Evolutionary conservation across 306 rosid genomes (phyloP), one percentile per base, ranked within the genome.

Genomic region (Canavalia gladiata): DNA sequence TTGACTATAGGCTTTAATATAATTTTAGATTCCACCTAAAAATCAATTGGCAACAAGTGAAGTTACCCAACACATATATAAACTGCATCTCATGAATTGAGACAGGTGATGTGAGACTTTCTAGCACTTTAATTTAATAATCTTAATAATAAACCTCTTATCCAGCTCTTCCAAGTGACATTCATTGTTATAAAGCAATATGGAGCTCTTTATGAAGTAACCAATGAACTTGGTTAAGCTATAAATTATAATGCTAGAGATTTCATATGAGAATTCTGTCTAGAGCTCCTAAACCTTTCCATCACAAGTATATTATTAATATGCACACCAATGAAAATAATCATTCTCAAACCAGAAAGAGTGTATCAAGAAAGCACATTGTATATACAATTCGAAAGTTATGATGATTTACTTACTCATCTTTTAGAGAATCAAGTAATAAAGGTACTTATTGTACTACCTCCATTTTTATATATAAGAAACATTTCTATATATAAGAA

Each of bases 161-260:
- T 54, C 59, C 59, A 54, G 7, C 31, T 54, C 59, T 54, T n/a
- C 31, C 31, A 55, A 55, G n/a, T 55, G 10, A 4, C 33, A 55
- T 55, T 55, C 55, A 11, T 49, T 10, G 55, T 49, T 11, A 5
- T 11, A 49, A 49, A 49, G n/a, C 55, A 49, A 49, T 3, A 11
- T 49, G 55, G n/a, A 49, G 55, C 11, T 49, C 33, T 18, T n/a
- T n/a, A n/a, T 55, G 60, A 55, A 55, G 28, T 25, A 55, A 55
- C 33, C 60, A 55, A 25, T 54, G 58, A 54, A 54, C 58, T n/a
- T 54, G 58, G 58, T 54, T 54, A 54, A 54, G 30, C 30, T n/a
- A n/a, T n/a, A n/a, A n/a, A n/a, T n/a, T 54, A 54, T n/a, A 54
- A 54, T 54, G 30, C 58, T 4, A 54, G 58, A 54, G 58, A 54